Base-by-base conservation (phyloP, 2,329 filamentous ascomycete genomes). In the Lecanoromycetidae sp. region DNA sequence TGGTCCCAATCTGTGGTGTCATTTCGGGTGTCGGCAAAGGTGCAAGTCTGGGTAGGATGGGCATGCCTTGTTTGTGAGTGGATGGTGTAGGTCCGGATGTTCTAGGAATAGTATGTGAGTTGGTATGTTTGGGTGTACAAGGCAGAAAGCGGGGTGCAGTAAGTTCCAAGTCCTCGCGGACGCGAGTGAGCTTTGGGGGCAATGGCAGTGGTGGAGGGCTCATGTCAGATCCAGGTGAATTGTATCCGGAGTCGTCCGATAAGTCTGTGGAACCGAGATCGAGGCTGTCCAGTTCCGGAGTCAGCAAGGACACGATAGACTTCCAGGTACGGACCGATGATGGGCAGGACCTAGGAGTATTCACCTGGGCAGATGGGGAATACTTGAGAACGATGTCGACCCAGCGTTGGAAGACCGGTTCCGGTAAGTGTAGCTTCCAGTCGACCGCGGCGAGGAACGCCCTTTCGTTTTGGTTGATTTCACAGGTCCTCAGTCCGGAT, bases 391-490 rank as follows among this genome's bases (percentile, higher is more conserved):
- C 85, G 54, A 95, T 82, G 53, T 94, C 86, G 36, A 87, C 90
- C 91, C 91, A 98, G 54, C 84, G 80, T 63, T 91, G 83, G 67
- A 94, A 96, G 8, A 85, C 76, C 3, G 82, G 75, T 56, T 95
- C 87, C 0, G 87, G 82, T 54, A 98, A 90, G 64, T 98, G 91
- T 25, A 98, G 77, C 59, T 87, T 86, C 88, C 90, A 98, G 63
- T 87, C 82, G 53, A 98, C 86, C 37, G 88, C 85, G 52, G 82
- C 70, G 38, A 98, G 75, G 63, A 96, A 98, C 15, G 85, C 80
- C 64, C 93, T 82, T 68, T 98, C 91, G 63, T 96, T 96, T 60
- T 87, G 83, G 66, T 96, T 96, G 66, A 98, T 96, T 67, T 98
- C 91, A 48, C 77, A 72, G 3, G 87, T 88, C 62, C 85, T 87